Conservation (phyloP, 2,329 filamentous ascomycete species). For the Aspergillus jensenii region DNA sequence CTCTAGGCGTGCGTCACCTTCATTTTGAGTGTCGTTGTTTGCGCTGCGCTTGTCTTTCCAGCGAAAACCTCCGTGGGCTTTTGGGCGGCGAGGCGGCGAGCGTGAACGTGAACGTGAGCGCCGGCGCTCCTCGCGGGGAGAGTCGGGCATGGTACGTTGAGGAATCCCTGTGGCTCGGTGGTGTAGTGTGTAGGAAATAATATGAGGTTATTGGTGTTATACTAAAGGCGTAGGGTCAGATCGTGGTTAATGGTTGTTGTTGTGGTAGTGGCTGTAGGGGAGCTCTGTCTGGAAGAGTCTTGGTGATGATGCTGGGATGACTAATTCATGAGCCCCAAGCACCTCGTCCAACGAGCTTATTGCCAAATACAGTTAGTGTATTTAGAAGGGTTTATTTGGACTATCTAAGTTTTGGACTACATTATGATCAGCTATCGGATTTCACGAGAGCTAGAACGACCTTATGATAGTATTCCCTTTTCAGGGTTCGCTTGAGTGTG, state of each 20-base stretch:
- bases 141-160: constrained; percentile 1
- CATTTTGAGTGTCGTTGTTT: constrained; percentile 43
- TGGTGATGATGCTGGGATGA: neutral
- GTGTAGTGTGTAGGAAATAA: neutral
- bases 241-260: neutral
- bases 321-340: neutral
- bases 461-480: neutral
- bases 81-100: constrained; percentile 27
- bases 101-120: constrained; percentile 16
- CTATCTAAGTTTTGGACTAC: neutral
- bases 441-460: neutral
- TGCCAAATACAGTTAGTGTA: neutral
- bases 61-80: constrained; percentile 46
- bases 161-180: neutral
- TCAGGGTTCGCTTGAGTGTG: neutral
- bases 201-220: neutral
- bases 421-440: neutral
- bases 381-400: neutral
- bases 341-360: neutral
- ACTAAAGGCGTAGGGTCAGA: neutral
- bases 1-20: constrained; percentile 51
- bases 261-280: neutral
- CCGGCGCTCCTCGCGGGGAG: constrained; percentile 3
- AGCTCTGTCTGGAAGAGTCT: neutral
- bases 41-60: constrained; percentile 53